phyloP scores from a whole-genome alignment of 257 asterid genomes.

The Linaria vulgaris region DNA sequence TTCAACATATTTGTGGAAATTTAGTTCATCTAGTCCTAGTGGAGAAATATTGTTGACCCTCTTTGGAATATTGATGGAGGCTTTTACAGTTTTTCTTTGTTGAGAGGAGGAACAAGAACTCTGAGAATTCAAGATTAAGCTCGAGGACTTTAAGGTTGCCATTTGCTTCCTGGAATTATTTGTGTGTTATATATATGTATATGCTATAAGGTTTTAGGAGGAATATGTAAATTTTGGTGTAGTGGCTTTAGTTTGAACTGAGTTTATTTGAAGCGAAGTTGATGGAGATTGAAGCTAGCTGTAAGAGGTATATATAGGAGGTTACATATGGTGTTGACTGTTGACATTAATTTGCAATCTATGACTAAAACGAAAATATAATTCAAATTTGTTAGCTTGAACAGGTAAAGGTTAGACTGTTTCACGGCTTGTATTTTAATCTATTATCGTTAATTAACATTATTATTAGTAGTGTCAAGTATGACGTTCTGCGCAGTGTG shows the following conservation, averaged over 20 bases:
- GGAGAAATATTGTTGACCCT: constrained; percentile 18
- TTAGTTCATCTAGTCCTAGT: constrained; percentile 6
- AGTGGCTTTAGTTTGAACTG: not conserved
- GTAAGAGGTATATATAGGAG: constrained; percentile 12
- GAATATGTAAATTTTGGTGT: not conserved
- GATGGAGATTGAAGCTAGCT: not conserved
- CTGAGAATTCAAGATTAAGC: constrained; percentile 12
- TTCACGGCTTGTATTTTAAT: constrained; percentile 2
- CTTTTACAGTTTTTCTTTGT: not conserved
- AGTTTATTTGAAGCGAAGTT: not conserved
- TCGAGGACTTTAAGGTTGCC: constrained; percentile 28
- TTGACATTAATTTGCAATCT: constrained; percentile 3
- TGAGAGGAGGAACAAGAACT: not conserved
- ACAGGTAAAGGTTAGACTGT: constrained; percentile 21
- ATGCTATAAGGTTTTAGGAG: no score
- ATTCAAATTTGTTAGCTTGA: constrained; percentile 23
- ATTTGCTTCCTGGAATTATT: constrained; percentile 3
- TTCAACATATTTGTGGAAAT: not conserved
- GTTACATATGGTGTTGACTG: constrained; percentile 8
- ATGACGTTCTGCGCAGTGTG: not conserved
- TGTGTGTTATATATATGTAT: not conserved
- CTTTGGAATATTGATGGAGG: constrained; percentile 17
- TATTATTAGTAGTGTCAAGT: not conserved
- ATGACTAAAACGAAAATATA: not conserved
- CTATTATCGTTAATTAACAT: no score